These are phyloP conservation scores for Coix lacrymajobi DNA, from an alignment of 176 grass and related monocot species.

Conservation along the genomic window DNA sequence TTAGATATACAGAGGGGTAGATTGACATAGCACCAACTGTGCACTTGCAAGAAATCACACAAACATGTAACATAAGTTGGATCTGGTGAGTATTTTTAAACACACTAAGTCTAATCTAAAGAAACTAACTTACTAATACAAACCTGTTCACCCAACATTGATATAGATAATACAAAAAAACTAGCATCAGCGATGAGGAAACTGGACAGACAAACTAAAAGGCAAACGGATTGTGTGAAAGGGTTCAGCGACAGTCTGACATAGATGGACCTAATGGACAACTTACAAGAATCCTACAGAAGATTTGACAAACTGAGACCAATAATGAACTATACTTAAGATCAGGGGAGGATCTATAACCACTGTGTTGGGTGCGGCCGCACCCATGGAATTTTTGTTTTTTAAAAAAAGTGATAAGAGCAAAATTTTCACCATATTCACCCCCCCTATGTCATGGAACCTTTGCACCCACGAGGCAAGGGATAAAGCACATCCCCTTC, in stretches of 20 bases:
- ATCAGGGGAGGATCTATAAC: too few relatives aligned
- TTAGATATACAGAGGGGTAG: neutral
- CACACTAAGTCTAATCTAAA: neutral
- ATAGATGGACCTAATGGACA: neutral
- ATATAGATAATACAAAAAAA: neutral
- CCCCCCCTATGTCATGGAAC: too few relatives aligned
- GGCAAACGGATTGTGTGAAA: neutral
- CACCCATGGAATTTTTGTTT: too few relatives aligned
- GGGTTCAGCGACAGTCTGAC: neutral
- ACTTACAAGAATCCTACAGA: neutral
- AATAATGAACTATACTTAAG: neutral
- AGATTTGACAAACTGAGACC: neutral
- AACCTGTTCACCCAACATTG: neutral
- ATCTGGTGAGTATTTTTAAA: neutral
- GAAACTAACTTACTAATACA: neutral
- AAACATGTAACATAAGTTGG: neutral
- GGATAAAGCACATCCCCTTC: too few relatives aligned
- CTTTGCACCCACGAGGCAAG: too few relatives aligned
- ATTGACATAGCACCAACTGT: neutral
- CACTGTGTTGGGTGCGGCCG: too few relatives aligned
- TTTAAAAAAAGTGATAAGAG: too few relatives aligned
- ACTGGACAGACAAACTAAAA: neutral
- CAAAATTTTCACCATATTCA: too few relatives aligned
- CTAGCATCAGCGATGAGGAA: neutral
- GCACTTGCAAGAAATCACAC: constrained; percentile 3